Evolutionary conservation across 164 flowering plant species (phyloP).

Genomic region (Hamamelis virginiana): DNA sequence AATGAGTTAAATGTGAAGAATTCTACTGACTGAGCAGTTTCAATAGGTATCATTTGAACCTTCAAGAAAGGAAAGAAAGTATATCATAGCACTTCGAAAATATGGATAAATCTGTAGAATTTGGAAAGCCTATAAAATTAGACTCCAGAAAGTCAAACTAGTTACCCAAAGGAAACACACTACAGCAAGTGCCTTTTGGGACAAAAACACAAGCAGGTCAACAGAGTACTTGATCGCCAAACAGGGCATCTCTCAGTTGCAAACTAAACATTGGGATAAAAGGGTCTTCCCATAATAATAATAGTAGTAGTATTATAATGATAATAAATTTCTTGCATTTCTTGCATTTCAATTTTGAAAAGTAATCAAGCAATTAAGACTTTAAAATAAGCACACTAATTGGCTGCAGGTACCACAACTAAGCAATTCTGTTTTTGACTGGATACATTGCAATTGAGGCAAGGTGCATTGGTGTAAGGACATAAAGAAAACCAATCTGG

Average conservation of each 20-base stretch:
- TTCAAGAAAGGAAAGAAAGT: not conserved
- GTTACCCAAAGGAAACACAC: not conserved
- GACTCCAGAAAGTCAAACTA: not conserved
- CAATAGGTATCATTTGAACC: not conserved
- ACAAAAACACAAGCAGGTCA: not conserved
- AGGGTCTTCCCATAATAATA: not conserved
- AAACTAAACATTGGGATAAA: not conserved
- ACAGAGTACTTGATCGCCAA: not conserved
- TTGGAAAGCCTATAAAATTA: not conserved
- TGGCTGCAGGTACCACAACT: too few relatives aligned
- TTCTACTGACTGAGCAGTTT: not conserved
- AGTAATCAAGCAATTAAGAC: not conserved
- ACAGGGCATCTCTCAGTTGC: not conserved
- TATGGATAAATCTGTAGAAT: not conserved
- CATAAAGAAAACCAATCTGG: not conserved
- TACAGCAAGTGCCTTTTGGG: not conserved
- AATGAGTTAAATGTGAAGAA: too few relatives aligned
- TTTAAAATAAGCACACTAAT: too few relatives aligned
- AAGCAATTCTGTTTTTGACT: not conserved
- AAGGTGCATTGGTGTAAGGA: not conserved
- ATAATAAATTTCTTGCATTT: too few relatives aligned
- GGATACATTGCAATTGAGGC: not conserved
- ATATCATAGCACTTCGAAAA: too few relatives aligned
- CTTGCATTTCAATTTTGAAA: not conserved
- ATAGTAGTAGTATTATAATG: too few relatives aligned